Evolutionary conservation across 805 yeast genomes (phyloP), one percentile per base, ranked within the genome.

Genomic region (Yamadazyma phyllophila): DNA sequence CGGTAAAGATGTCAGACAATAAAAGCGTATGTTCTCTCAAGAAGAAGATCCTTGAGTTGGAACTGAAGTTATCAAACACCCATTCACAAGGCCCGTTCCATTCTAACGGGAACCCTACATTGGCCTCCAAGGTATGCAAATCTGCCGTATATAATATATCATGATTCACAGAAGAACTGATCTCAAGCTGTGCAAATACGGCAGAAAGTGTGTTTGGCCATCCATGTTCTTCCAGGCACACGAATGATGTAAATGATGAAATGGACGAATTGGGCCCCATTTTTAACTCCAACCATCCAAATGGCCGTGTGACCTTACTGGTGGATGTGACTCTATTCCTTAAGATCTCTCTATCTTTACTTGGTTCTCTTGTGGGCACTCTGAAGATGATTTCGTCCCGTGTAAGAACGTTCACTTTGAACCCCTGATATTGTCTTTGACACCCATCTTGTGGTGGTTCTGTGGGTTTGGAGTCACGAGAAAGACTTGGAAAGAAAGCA

Each of bases 241-340:
- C 65, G 49, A 80, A 72, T 0, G 85, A 80, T 1, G 77, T 65
- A 13, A 65, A 69, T 10, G 70, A 61, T 2, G 71, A 57, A 1
- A 84, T 56, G 0, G 71, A 70, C 0, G 96, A 77, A 0, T 76
- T 81, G 13, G 70, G 67, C 2, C 72, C 73, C 35, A 83, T 65
- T 48, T 82, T 83, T 14, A 89, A 44, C 56, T 92, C 97, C 2
- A 94, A 49, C 99, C 99, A 94, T 0, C 97, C 98, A 68, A 85
- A 94, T 1, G 96, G 85, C 39, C 94, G 70, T 2, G 71, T 59
- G 9, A 31, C 11, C 4, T 49, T 20, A 7, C 43, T 46, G 16
- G 43, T 39, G 26, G 27, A 26, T 9, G 29, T 43, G 3, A 10
- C 26, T 14, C 36, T 48, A 48, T 45, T 45, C 34, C 50, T 55